Evolutionary conservation across 176 grass and related monocot genomes (phyloP).

Genomic region (Raddia guianensis): DNA sequence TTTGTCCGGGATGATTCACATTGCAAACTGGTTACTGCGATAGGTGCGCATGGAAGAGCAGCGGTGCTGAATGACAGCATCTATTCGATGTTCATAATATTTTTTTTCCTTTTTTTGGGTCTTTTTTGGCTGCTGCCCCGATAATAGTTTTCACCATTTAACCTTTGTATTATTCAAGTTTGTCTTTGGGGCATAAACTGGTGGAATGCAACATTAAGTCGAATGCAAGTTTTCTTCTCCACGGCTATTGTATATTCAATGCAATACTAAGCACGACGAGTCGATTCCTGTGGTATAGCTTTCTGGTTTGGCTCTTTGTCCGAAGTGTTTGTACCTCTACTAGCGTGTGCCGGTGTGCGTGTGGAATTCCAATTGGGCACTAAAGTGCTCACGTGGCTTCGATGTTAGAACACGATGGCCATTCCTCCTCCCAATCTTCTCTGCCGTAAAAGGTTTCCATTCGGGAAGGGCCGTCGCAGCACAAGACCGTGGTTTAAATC

Average conservation of each 20-base stretch:
- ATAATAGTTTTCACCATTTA: conserved; percentile 32
- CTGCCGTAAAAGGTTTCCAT: no score
- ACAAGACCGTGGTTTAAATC: no score
- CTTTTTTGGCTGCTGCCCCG: conserved; percentile 13
- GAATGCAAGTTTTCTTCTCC: conserved; percentile 28
- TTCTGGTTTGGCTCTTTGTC: background rate
- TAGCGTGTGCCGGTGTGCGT: no score
- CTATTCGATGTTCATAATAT: conserved; percentile 57
- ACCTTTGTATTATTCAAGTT: conserved; percentile 4
- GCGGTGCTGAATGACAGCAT: conserved; percentile 12
- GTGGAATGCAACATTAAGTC: conserved; percentile 36
- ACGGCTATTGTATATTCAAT: background rate
- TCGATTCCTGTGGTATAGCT: background rate
- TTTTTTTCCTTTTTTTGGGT: conserved; percentile 20
- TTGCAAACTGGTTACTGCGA: background rate
- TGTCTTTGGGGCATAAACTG: conserved; percentile 15
- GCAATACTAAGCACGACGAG: background rate
- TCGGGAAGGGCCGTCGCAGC: no score
- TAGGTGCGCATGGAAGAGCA: conserved; percentile 14
- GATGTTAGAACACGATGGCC: no score
- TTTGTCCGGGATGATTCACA: conserved; percentile 23
- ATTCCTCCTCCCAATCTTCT: no score
- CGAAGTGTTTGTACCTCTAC: background rate
- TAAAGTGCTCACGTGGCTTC: no score
- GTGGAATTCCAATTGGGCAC: no score